Evolutionary conservation across 805 yeast genomes (phyloP), one percentile per base, ranked within the genome.

Genomic region (Zygosaccharomyces bailii): DNA sequence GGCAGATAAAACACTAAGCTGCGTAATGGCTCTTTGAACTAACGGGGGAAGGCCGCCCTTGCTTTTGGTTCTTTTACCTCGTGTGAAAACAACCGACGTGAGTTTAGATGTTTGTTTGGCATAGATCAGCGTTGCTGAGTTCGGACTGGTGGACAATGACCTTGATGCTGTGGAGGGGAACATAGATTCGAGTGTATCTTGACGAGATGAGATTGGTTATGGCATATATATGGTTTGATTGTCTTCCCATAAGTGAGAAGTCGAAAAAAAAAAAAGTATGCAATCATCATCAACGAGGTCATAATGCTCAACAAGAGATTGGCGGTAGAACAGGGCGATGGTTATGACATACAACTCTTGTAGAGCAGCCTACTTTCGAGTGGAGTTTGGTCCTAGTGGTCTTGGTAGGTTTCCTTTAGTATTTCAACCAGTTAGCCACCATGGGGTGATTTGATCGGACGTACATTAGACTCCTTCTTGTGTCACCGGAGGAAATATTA

Each of bases 1-100:
- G 5, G 95, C 96, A 9, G 93, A 80, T 54, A 90, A 65, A 17
- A 91, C 96, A 32, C 95, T 83, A 50, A 91, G 74, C 68, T 69
- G 76, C 7, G 72, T 70, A 46, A 74, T 61, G 27, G 71, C 66
- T 44, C 78, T 69, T 62, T 76, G 72, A 37, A 74, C 70, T 40
- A 72, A 72, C 20, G 83, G 71, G 20, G 73, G 63, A 44, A 70
- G 62, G 2, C 61, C 50, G 10, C 67, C 66, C 48, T 69, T 64
- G 14, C 63, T 54, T 43, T 68, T 70, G 8, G 79, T 75, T 56
- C 82, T 70, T 54, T 77, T 77, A 21, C 76, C 79, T 55, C 82
- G 71, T 5, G 66, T 57, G 45, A 73, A 59, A 7, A 52, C 52
- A 10, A 13, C 11, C 7, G 42, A 35, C 4, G 42, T 7, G 13